Evolutionary conservation across 1,284 basidiomycete genomes (phyloP), one percentile per base, ranked within the genome.

Genomic region (Tremellales sp.): DNA sequence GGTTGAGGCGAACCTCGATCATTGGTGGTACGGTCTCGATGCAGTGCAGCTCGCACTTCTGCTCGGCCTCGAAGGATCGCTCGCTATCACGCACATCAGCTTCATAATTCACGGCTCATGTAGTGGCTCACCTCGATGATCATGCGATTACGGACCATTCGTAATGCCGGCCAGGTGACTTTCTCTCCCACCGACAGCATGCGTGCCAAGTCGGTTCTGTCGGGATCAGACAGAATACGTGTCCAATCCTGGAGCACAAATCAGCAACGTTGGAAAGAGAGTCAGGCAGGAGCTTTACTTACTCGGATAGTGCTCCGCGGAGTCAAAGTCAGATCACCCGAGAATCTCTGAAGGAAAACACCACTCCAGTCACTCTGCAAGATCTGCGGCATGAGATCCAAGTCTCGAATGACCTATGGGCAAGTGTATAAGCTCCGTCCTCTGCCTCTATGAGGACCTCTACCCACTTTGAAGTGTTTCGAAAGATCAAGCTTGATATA

Each of bases 91-190:
- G 48, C 43, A 54, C n/a, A n/a, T n/a, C n/a, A n/a, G n/a, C n/a
- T n/a, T n/a, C n/a, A n/a, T n/a, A n/a, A n/a, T n/a, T n/a, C n/a
- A n/a, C n/a, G n/a, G n/a, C n/a, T n/a, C n/a, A n/a, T n/a, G 43
- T 7, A 12, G 16, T 10, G 7, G 36, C 64, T 49, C 36, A 68
- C 67, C 58, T 70, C 72, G 32, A 67, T 70, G 33, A 66, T 70
- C 51, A 81, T 77, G 25, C 92, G 78, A 65, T 97, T 95, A 60
- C 85, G 81, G 45, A 94, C 87, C 80, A 97, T 94, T 59, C 89
- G 88, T 32, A 93, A 86, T 75, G 92, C 92, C 0, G 92, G 92
- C 89, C 89, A 97, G 18, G 92, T 85, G n/a, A 89, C 91, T n/a
- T 82, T 70, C 71, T 94, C 78, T 4, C 93, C 92, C 3, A 90